Evolutionary conservation across 129 eudicot species (phyloP).

Genomic region (Centaurea solstitialis): DNA sequence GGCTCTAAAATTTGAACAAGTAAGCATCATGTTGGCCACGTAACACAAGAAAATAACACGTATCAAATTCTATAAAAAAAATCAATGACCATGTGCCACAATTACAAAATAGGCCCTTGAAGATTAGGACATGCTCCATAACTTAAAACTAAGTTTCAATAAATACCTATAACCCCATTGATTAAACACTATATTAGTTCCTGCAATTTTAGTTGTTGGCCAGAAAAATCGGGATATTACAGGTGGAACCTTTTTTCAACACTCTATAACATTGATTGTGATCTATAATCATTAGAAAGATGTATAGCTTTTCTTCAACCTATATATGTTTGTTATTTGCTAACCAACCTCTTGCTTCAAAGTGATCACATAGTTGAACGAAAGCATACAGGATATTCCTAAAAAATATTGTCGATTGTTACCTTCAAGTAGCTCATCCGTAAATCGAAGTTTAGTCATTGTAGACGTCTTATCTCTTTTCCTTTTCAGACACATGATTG

Average conservation of each 20-base stretch:
- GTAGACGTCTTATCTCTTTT: not conserved
- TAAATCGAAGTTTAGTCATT: not conserved
- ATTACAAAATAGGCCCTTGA: too few relatives aligned
- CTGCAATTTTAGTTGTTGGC: too few relatives aligned
- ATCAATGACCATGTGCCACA: too few relatives aligned
- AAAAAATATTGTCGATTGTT: not conserved
- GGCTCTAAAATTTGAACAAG: too few relatives aligned
- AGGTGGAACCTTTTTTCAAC: not conserved
- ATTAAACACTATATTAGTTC: too few relatives aligned
- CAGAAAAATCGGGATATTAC: too few relatives aligned
- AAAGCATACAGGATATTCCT: not conserved
- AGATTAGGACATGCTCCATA: too few relatives aligned
- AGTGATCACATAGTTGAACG: not conserved
- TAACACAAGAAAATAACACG: too few relatives aligned
- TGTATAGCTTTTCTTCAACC: constrained; percentile 11
- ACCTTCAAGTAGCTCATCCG: not conserved
- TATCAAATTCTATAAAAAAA: too few relatives aligned
- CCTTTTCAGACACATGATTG: not conserved
- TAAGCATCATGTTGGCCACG: too few relatives aligned
- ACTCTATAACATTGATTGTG: not conserved
- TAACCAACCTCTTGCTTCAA: constrained; percentile 5
- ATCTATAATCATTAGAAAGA: not conserved
- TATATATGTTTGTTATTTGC: not conserved
- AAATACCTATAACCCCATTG: too few relatives aligned
- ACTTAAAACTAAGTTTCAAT: too few relatives aligned